These are phyloP conservation scores for Aspergillus fumigatiaffinis DNA, from an alignment of 2,329 filamentous ascomycete species.

Conservation along the genomic window DNA sequence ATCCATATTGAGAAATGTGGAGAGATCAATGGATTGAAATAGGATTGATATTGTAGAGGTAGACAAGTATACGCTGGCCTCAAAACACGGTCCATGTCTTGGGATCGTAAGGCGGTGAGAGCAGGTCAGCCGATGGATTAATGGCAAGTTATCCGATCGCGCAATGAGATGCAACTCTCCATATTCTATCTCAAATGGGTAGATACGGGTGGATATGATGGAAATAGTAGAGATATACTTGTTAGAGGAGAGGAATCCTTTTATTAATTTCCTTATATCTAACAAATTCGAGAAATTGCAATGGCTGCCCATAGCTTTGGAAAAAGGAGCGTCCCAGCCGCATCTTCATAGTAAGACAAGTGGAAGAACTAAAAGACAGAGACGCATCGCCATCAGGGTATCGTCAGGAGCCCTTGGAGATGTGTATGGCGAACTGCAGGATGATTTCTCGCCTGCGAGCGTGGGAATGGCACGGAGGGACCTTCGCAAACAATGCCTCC, in stretches of 20 bases:
- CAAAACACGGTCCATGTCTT: slow-evolving; percentile 20
- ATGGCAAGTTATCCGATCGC: slow-evolving; percentile 10
- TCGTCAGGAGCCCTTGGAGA: slow-evolving; percentile 8
- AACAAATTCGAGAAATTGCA: not conserved
- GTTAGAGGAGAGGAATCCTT: not conserved
- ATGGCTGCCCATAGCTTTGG: not conserved
- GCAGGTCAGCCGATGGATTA: slow-evolving; percentile 9
- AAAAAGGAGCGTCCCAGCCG: slow-evolving; percentile 17
- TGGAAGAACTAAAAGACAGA: slow-evolving; percentile 17
- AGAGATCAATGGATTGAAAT: slow-evolving; percentile 2
- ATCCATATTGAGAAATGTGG: slow-evolving; percentile 47
- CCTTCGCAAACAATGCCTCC: not conserved
- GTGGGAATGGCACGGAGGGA: not conserved
- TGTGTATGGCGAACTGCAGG: not conserved
- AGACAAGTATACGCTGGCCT: slow-evolving; percentile 1
- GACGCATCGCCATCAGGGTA: slow-evolving; percentile 4
- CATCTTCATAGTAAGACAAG: slow-evolving; percentile 18
- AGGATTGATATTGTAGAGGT: not conserved
- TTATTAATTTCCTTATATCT: not conserved
- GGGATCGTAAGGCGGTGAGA: slow-evolving; percentile 6
- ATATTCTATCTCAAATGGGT: not conserved
- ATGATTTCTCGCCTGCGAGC: not conserved
- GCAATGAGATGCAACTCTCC: not conserved
- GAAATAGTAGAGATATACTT: not conserved
- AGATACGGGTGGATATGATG: too few relatives aligned